These are phyloP conservation scores for Gamarada debralockiae DNA, from an alignment of 495 filamentous ascomycete genomes.

Conservation along the genomic window DNA sequence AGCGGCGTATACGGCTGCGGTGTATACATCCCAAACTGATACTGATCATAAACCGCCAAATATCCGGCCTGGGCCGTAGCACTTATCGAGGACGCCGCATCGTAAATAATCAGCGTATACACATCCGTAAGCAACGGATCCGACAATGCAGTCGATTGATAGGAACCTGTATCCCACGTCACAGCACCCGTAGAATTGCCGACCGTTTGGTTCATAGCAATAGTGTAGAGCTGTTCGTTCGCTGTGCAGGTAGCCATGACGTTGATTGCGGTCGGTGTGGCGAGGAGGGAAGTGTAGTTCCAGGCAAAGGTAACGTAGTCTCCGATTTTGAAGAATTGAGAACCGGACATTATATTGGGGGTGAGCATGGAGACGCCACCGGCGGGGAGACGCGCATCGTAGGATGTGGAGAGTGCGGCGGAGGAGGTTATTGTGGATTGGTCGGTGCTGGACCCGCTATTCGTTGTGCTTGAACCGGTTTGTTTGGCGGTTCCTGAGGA, in stretches of 20 bases:
- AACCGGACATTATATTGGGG: conserved; percentile 52
- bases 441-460: conserved; percentile 4
- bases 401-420: conserved; percentile 44
- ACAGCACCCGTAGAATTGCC: conserved; percentile 47
- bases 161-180: conserved; percentile 77
- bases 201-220: conserved; percentile 60
- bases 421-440: conserved; percentile 10
- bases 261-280: conserved; percentile 74
- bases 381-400: conserved; percentile 56
- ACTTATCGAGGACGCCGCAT: conserved; percentile 58
- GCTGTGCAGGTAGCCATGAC: conserved; percentile 73
- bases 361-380: conserved; percentile 83
- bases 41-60: conserved; percentile 57
- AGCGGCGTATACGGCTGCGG: conserved; percentile 61
- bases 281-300: conserved; percentile 90
- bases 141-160: conserved; percentile 52
- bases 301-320: conserved; percentile 82
- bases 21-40: conserved; percentile 79
- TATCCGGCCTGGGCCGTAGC: conserved; percentile 69
- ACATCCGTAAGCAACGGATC: conserved; percentile 62
- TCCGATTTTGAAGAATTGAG: conserved; percentile 84
- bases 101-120: conserved; percentile 84
- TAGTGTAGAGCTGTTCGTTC: conserved; percentile 62
- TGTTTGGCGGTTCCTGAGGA: background rate
- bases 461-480: background rate